Percentiles rank a stretch among this genome's conserved stretches.
phyloP scores from a whole-genome alignment of 371 early-diverging fungal genomes.

The Blakeslea trispora region DNA sequence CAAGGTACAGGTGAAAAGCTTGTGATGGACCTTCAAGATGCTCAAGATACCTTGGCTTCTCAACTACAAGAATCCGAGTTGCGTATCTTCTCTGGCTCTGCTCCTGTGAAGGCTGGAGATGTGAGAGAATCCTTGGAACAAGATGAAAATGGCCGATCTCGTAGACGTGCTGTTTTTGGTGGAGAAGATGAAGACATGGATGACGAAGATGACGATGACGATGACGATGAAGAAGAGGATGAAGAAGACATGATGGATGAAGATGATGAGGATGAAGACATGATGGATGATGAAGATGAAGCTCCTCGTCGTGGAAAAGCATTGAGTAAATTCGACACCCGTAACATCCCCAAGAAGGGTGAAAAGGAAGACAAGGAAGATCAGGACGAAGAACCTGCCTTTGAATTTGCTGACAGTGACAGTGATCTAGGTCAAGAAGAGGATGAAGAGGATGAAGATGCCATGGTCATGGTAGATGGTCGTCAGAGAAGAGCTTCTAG shows the following conservation, averaged over 20 bases:
- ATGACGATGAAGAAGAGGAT: slow-evolving; percentile 41
- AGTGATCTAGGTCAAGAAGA: slow-evolving; percentile 62
- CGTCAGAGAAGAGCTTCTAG: slow-evolving; percentile 38
- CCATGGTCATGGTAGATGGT: slow-evolving; percentile 49
- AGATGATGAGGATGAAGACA: slow-evolving; percentile 49
- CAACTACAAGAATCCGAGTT: slow-evolving; percentile 78
- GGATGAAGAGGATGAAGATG: slow-evolving; percentile 53
- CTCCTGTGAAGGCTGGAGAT: slow-evolving; percentile 73
- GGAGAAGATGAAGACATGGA: slow-evolving; percentile 52
- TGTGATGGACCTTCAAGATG: slow-evolving; percentile 91
- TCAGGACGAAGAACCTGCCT: slow-evolving; percentile 47
- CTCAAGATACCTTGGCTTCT: slow-evolving; percentile 73
- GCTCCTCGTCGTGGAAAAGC: slow-evolving; percentile 48
- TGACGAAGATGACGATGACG: slow-evolving; percentile 46
- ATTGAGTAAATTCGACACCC: slow-evolving; percentile 49
- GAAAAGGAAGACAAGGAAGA: slow-evolving; percentile 42
- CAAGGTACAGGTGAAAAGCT: slow-evolving; percentile 85
- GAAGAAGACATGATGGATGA: slow-evolving; percentile 43
- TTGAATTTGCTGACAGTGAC: slow-evolving; percentile 75
- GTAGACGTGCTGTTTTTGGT: slow-evolving; percentile 64
- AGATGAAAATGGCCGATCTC: slow-evolving; percentile 51
- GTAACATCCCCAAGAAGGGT: slow-evolving; percentile 52
- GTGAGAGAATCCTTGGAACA: slow-evolving; percentile 39
- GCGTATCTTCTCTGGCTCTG: slow-evolving; percentile 79
- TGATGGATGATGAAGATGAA: no score